Evolutionary conservation across 1,284 basidiomycete species (phyloP).

Genomic region (Meira miltonrushii): DNA sequence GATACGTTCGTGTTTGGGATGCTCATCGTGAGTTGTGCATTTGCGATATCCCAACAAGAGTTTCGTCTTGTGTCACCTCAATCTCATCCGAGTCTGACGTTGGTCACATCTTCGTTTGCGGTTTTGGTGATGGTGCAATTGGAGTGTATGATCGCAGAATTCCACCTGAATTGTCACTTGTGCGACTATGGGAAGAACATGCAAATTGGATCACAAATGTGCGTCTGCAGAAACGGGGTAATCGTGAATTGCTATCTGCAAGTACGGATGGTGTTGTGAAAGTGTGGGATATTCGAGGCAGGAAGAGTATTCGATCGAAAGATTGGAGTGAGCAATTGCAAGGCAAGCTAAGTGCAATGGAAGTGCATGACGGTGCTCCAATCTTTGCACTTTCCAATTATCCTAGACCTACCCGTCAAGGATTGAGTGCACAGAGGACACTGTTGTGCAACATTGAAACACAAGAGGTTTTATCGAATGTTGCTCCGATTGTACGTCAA

Average conservation of each 20-base stretch:
- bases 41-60: slow-evolving; percentile 78
- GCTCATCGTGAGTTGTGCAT: slow-evolving; percentile 81
- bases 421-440: slow-evolving; percentile 23
- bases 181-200: slow-evolving; percentile 72
- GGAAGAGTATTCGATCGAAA: slow-evolving; percentile 66
- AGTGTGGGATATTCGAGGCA: slow-evolving; percentile 81
- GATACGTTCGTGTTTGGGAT: slow-evolving; percentile 88
- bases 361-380: slow-evolving; percentile 76
- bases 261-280: slow-evolving; percentile 84
- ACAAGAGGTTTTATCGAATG: slow-evolving; percentile 11
- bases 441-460: slow-evolving; percentile 31
- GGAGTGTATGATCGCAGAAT: slow-evolving; percentile 86
- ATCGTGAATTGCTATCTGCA: slow-evolving; percentile 78
- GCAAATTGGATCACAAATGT: slow-evolving; percentile 87
- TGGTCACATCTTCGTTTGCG: slow-evolving; percentile 75
- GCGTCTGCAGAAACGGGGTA: slow-evolving; percentile 71
- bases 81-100: slow-evolving; percentile 74
- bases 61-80: slow-evolving; percentile 81
- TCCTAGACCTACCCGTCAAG: slow-evolving; percentile 23
- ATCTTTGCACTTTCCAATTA: slow-evolving; percentile 66
- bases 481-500: slow-evolving; percentile 12
- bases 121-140: slow-evolving; percentile 87
- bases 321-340: slow-evolving; percentile 56
- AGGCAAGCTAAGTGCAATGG: slow-evolving; percentile 66
- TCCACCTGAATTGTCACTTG: slow-evolving; percentile 76